Evolutionary conservation across 2,329 filamentous ascomycete species (phyloP), one percentile per base, ranked within the genome.

Genomic region (Aspergillus niger): DNA sequence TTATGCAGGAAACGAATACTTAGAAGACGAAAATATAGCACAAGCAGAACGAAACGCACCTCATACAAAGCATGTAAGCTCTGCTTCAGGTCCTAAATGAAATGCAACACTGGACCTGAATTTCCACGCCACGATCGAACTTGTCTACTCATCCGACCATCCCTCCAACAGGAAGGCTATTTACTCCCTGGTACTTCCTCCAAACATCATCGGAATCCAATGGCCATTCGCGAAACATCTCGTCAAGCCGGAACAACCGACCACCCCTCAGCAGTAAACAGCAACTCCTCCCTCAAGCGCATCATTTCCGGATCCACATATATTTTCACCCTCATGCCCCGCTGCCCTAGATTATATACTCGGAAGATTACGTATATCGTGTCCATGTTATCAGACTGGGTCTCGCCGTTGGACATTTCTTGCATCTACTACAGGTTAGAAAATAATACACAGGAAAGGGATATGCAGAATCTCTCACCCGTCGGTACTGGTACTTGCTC

Each of bases 401-500:
- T 26, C 2, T 32, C 39, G 20, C 17, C 57, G 7, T 26, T 8
- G 4, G 49, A 57, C 17, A 52, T 51, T 8, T 24, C 43, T 52
- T 58, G 53, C 57, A 59, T 55, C 62, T 64, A 13, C 20, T 48
- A 55, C 30, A 24, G 8, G 47, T 48, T 11, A 60, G 17, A 17
- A 17, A 17, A 17, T 17, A 17, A 17, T 17, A 17, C 17, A 17
- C 17, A 17, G 17, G 17, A 17, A 17, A 22, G 8, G 8, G 8
- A 20, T 24, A 15, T 3, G 7, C 38, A 7, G 17, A 5, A 66
- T 32, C 36, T 73, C 75, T 66, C 65, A 81, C 80, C 63, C 71
- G 68, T 39, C 69, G 59, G 55, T 80, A 82, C 65, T 85, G 82
- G 1, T 65, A 62, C 30, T 77, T 74, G 64, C 79, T 83, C 72